These are phyloP conservation scores for Rhizopus arrhizus DNA, from an alignment of 371 early-diverging fungal genomes.

Conservation along the genomic window DNA sequence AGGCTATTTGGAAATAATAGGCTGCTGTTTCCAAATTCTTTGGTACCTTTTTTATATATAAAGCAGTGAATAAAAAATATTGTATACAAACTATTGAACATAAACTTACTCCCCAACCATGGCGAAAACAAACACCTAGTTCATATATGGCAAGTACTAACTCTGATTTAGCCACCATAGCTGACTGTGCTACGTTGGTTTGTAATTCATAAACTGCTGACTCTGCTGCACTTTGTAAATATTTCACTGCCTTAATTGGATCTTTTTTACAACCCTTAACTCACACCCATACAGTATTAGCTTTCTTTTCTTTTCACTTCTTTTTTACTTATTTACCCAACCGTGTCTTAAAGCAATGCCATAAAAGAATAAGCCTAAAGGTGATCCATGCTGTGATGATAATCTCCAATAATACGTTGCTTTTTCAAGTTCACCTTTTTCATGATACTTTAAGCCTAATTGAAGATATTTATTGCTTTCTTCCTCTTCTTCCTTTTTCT, in stretches of 20 bases:
- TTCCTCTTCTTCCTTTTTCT: not conserved
- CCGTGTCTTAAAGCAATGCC: constrained; percentile 90
- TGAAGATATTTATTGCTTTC: constrained; percentile 13
- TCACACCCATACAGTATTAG: too few relatives aligned
- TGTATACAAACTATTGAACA: not conserved
- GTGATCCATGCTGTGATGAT: constrained; percentile 73
- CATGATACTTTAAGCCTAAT: constrained; percentile 41
- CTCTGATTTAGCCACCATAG: constrained; percentile 47
- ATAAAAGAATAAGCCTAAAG: constrained; percentile 84
- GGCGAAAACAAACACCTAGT: constrained; percentile 78
- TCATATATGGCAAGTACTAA: constrained; percentile 85
- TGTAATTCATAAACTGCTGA: constrained; percentile 69
- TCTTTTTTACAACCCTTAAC: constrained; percentile 66
- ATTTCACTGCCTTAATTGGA: constrained; percentile 64
- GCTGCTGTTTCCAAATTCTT: constrained; percentile 79
- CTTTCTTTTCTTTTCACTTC: too few relatives aligned
- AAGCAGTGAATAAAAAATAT: too few relatives aligned
- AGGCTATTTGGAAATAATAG: constrained; percentile 87
- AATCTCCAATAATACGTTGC: constrained; percentile 82
- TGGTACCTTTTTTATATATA: constrained; percentile 46
- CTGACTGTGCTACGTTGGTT: constrained; percentile 28
- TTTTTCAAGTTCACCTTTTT: constrained; percentile 70
- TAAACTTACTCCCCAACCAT: constrained; percentile 86
- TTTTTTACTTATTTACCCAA: constrained; percentile 55
- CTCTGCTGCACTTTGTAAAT: constrained; percentile 81